Evolutionary conservation across 139 green algal genomes (phyloP), one percentile per base, ranked within the genome.

Genomic region (Zygnema circumcarinatum): DNA sequence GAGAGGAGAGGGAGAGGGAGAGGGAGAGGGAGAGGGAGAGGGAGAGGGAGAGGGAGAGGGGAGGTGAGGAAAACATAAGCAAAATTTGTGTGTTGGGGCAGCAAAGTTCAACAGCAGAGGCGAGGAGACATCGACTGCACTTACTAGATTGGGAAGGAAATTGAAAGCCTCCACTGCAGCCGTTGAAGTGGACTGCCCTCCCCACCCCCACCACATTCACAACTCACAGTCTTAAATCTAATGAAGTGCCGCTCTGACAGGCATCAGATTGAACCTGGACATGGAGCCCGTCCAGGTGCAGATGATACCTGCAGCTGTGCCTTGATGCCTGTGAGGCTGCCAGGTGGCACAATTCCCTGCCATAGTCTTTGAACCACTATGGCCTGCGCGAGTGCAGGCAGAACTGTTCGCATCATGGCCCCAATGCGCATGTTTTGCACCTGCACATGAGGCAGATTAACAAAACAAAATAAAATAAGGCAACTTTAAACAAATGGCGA

Each of bases 391-490:
- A 98, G 88, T 0, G 94, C 91, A 0, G 89, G 92, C 32, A 98
- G 83, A 2, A 98, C 92, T 0, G 90, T 94, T 3, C 93, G 91
- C 94, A 95, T 96, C 79, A 94, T 96, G 22, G 96, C 96, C 0
- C 96, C 96, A 31, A 98, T 94, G 0, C 96, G 91, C 83, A 98
- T 93, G 85, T 96, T 95, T 85, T 94, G 91, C 2, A 92, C 25
- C 29, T 96, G 91, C 53, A 98, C 96, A 41, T 95, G n/a, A n/a
- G n/a, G n/a, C n/a, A n/a, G n/a, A n/a, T n/a, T n/a, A n/a, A n/a
- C 90, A 7, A 95, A 92, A n/a, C n/a, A n/a, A n/a, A n/a, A n/a
- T n/a, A 1, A 98, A 86, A 87, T 95, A 98, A 74, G 92, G 35
- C n/a, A 73, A 41, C 42, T 85, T 69, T 40, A 72, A 35, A 72